Conservation (phyloP, 257 asterid species). For the Ballota nigra region DNA sequence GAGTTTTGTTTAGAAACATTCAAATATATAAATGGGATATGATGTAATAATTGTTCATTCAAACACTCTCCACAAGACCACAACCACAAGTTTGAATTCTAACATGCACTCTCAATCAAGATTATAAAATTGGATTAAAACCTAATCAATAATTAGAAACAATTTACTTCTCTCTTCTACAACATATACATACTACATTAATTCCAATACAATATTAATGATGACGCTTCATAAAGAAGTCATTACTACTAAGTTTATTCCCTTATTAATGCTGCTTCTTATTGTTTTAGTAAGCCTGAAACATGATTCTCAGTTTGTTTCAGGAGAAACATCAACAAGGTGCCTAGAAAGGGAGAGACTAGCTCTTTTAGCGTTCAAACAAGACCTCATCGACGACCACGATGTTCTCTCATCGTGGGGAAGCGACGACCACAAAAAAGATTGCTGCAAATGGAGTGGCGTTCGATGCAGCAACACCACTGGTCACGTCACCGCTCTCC, state of each 20-base stretch:
- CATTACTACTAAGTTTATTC: background rate
- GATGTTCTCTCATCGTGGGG: conserved; percentile 33
- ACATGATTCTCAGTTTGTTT: background rate
- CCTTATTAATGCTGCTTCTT: background rate
- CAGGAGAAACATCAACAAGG: conserved; percentile 16
- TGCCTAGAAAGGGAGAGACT: conserved; percentile 28
- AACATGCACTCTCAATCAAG: too few species aligned
- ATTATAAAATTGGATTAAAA: too few species aligned
- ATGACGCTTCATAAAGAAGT: background rate
- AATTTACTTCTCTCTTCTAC: background rate
- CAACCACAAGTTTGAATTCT: too few species aligned
- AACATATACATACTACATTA: too few species aligned
- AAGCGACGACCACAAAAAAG: conserved; percentile 26
- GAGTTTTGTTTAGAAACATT: too few species aligned
- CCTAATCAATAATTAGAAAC: too few species aligned
- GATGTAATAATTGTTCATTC: too few species aligned
- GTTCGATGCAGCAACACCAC: conserved; percentile 37
- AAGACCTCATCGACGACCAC: conserved; percentile 16
- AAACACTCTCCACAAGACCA: too few species aligned
- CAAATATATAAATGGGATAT: too few species aligned
- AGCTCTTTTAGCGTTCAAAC: conserved; percentile 37
- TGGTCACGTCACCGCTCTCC: conserved; percentile 25
- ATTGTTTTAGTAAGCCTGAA: background rate
- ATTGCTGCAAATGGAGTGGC: conserved; percentile 47
- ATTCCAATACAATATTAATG: background rate